Percentiles rank a stretch among this genome's conserved stretches.
These are phyloP conservation scores for Metschnikowia henanensis DNA, from an alignment of 805 yeast species.

Conservation along the genomic window DNA sequence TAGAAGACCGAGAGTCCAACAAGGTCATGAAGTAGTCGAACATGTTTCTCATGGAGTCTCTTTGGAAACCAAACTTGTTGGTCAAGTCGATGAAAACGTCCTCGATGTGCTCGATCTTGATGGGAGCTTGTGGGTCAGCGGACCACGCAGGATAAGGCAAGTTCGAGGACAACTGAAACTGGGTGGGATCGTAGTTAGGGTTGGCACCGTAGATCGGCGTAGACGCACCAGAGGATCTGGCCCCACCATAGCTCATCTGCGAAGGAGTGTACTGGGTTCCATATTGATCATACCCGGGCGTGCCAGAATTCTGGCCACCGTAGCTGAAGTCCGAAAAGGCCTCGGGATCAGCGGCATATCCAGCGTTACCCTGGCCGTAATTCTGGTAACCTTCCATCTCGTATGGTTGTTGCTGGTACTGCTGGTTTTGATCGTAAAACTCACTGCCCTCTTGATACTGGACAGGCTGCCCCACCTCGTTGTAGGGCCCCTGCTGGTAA, in stretches of 20 bases:
- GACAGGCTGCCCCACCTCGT: slow-evolving; percentile 29
- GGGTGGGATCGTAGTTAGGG: slow-evolving; percentile 58
- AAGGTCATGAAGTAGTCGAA: slow-evolving; percentile 86
- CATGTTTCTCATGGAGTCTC: slow-evolving; percentile 91
- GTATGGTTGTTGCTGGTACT: slow-evolving; percentile 51
- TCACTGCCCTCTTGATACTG: slow-evolving; percentile 37
- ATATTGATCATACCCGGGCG: slow-evolving; percentile 67
- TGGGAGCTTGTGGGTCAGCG: slow-evolving; percentile 88
- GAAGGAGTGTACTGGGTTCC: slow-evolving; percentile 81
- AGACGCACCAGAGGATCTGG: slow-evolving; percentile 88
- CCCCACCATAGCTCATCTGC: slow-evolving; percentile 80
- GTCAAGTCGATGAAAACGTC: slow-evolving; percentile 82
- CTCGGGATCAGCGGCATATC: slow-evolving; percentile 52
- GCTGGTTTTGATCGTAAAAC: slow-evolving; percentile 51
- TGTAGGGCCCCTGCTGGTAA: slow-evolving; percentile 42
- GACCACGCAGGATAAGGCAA: slow-evolving; percentile 99
- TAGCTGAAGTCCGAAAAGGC: slow-evolving; percentile 68
- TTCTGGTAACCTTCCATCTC: slow-evolving; percentile 50
- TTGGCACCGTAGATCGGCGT: slow-evolving; percentile 85
- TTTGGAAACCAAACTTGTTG: slow-evolving; percentile 84
- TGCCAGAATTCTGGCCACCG: slow-evolving; percentile 53
- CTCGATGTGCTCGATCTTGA: slow-evolving; percentile 80
- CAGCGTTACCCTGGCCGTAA: slow-evolving; percentile 24
- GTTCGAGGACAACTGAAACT: slow-evolving; percentile 67
- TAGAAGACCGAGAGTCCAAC: slow-evolving; percentile 78